Base-by-base conservation (phyloP, 345 rosid species). In the Excoecaria cochinchinensis region DNA sequence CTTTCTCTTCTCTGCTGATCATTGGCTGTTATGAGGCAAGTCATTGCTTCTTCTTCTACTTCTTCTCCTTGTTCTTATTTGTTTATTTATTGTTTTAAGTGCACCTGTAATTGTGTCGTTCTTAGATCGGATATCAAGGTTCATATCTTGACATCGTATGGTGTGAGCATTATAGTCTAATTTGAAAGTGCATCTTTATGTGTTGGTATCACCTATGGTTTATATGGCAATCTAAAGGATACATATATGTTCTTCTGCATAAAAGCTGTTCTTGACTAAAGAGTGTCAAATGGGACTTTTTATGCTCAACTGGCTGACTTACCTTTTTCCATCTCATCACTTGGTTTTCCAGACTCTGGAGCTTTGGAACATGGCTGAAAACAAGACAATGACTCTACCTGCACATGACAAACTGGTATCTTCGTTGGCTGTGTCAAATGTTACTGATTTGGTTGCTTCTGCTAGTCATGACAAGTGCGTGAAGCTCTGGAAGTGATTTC, bases 11-110 rank as follows among this genome's bases (percentile, higher is more conserved):
- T 44, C 69, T 86, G n/a, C 73, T 89, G 81, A 82, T 87, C 46
- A 71, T 90, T 22, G 91, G 89, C 66, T 87, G 90, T 74, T 76
- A 86, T 17, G 83, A 89, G 95, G 95, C 69, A 83, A 79, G 86
- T 81, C 17, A 59, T 60, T 21, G 5, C 76, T 62, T 38, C 53
- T 62, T 36, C 55, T 38, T 19, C 38, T 69, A 38, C 7, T 12
- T n/a, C 53, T 8, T 8, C 46, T 8, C 3, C 46, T 44, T 44
- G 6, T 44, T 19, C 38, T 69, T 46, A 3, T 12, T 8, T 31
- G 2, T 31, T 8, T 8, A 4, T 8, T 44, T 44, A 4, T 44
- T 44, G 3, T 8, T 10, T 44, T 44, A 44, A 36, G 16, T 70
- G n/a, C 59, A 55, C 31, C 68, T 76, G 65, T 25, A 17, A 46